These are phyloP conservation scores for Pseudogymnoascus destructans DNA, from an alignment of 2,329 filamentous ascomycete genomes.

Conservation along the genomic window DNA sequence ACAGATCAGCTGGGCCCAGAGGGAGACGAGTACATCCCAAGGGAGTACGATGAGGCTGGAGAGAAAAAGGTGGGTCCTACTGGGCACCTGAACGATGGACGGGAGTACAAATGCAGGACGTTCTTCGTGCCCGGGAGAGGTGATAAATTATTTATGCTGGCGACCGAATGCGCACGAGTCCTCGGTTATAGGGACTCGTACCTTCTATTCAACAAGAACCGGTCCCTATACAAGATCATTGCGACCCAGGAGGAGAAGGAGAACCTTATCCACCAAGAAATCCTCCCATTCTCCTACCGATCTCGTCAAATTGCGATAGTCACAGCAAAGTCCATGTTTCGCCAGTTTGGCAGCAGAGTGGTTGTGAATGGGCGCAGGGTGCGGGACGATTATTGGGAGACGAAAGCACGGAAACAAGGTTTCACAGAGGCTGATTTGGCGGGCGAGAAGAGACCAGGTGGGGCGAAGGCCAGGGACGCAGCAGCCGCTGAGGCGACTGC, in stretches of 20 bases:
- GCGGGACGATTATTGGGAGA: constrained; percentile 97
- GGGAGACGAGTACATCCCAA: constrained; percentile 86
- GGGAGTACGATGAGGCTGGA: constrained; percentile 83
- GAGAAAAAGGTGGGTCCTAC: constrained; percentile 85
- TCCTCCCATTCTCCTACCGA: constrained; percentile 90
- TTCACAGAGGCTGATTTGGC: constrained; percentile 95
- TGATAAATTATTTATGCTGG: constrained; percentile 95
- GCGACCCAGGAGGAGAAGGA: constrained; percentile 93
- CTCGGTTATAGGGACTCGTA: constrained; percentile 96
- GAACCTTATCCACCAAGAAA: constrained; percentile 86
- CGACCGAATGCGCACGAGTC: constrained; percentile 90
- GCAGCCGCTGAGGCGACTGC: constrained; percentile 51
- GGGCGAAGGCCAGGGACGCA: constrained; percentile 75
- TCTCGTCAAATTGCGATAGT: constrained; percentile 99
- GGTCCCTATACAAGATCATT: constrained; percentile 94
- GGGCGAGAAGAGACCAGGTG: constrained; percentile 89
- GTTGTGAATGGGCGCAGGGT: constrained; percentile 83
- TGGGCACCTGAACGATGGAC: constrained; percentile 67
- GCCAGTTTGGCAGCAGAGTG: constrained; percentile 90
- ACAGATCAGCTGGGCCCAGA: constrained; percentile 85
- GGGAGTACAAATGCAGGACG: constrained; percentile 84
- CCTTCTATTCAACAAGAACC: constrained; percentile 94
- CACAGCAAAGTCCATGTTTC: constrained; percentile 94
- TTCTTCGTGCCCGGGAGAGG: constrained; percentile 85
- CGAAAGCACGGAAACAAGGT: constrained; percentile 90